Conservation (phyloP, 768 basidiomycete species). For the Kwoniella sp. region DNA sequence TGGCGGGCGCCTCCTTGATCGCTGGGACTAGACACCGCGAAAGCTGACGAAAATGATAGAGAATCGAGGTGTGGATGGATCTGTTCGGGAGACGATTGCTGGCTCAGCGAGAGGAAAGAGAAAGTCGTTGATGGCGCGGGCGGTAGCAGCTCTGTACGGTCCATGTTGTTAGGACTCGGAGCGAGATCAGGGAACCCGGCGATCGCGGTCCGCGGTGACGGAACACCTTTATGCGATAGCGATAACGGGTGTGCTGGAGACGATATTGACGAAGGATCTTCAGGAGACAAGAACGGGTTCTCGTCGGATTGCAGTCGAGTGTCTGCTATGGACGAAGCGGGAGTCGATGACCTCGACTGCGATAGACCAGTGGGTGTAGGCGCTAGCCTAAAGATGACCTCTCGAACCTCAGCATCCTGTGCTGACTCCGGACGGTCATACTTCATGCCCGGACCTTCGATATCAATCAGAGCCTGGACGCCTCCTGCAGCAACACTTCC, state of each 20-base stretch:
- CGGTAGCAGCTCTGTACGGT: background rate
- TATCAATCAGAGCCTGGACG: slow-evolving; percentile 7
- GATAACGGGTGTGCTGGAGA: background rate
- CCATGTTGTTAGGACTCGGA: too few species aligned
- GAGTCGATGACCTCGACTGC: slow-evolving; percentile 6
- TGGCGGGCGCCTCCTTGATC: too few species aligned
- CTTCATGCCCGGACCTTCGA: background rate
- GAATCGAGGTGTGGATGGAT: background rate
- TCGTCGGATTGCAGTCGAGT: background rate
- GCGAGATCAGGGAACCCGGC: too few species aligned
- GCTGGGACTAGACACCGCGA: background rate
- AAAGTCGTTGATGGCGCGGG: slow-evolving; percentile 29
- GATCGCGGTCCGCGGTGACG: background rate
- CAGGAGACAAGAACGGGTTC: slow-evolving; percentile 15
- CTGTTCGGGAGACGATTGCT: slow-evolving; percentile 29
- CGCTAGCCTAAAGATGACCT: slow-evolving; percentile 35
- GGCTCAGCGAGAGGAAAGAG: slow-evolving; percentile 38
- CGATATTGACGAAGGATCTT: background rate
- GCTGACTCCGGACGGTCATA: slow-evolving; percentile 15
- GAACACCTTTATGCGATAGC: background rate
- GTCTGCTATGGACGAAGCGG: background rate
- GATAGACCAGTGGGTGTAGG: slow-evolving; percentile 3
- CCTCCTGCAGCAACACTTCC: background rate
- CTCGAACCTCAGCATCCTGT: slow-evolving; percentile 32
- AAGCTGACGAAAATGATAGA: slow-evolving; percentile 1